Evolutionary conservation across 805 yeast species (phyloP), one percentile per base, ranked within the genome.

Genomic region (Starmerella gropengiesseri): DNA sequence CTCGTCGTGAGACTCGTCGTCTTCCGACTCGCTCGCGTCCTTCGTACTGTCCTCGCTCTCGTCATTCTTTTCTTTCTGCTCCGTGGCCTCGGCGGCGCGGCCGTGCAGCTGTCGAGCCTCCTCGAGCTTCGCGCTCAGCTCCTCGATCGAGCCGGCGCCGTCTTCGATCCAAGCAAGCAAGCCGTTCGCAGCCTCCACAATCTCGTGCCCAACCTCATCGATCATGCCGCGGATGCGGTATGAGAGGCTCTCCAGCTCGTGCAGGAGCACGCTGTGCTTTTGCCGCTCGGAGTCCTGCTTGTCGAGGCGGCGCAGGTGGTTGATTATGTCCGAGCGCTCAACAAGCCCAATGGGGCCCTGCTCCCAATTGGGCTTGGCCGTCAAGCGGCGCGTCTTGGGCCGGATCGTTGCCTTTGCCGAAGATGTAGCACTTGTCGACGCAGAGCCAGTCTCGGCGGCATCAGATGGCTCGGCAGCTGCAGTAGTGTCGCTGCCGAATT

Each of bases 231-330:
- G 74, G 23, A 83, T 67, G 45, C 70, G 70, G 63, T 89, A 87
- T 41, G 86, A 65, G n/a, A 72, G 63, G 17, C 77, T 70, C 61
- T 89, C 97, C 17, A 89, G 69, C 27, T 68, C 62, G 59, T 87
- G 89, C 51, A 74, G 71, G 23, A 72, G 62, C 43, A 74, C 75
- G 34, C 81, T 81, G 31, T 73, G 62, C 41, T 65, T 61, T 22
- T 64, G 61, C 41, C 82, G 68, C 41, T 68, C 74, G 12, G 63
- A 60, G 52, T 85, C 95, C 44, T 66, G 66, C 18, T 58, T 56
- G 44, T 74, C 76, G 58, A 80, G 66, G 14, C 63, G 63, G 29
- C 62, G 60, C 52, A 89, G 65, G 45, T 75, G 76, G 5, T 61
- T 53, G 22, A 62, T 59, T 7, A 78, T 62, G 20, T 60, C 59